These are phyloP conservation scores for Xylaria sp. DNA, from an alignment of 2,329 filamentous ascomycete genomes.

Conservation along the genomic window DNA sequence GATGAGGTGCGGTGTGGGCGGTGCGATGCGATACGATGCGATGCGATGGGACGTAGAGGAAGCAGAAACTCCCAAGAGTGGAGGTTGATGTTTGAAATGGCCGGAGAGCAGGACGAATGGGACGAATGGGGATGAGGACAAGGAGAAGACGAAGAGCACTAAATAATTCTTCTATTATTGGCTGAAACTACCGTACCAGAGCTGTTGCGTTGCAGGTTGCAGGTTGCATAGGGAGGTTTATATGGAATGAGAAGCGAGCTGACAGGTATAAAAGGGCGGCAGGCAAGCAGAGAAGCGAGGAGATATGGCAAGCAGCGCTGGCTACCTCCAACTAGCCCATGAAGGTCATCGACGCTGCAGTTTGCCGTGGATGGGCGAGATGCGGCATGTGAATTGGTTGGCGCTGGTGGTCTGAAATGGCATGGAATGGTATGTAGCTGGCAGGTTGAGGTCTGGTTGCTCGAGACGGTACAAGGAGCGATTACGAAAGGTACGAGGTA, in stretches of 20 bases:
- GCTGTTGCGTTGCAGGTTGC: background rate
- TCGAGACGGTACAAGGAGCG: no score
- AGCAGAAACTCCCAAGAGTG: background rate
- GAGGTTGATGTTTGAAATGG: background rate
- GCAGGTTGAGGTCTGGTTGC: background rate
- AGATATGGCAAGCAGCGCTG: background rate
- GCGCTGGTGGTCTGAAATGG: background rate
- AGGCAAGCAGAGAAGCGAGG: background rate
- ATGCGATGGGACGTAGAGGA: background rate
- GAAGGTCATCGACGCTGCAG: background rate
- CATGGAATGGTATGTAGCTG: background rate
- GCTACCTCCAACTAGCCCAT: background rate
- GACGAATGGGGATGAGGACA: background rate
- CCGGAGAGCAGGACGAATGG: background rate
- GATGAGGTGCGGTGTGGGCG: background rate
- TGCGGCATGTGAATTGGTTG: background rate
- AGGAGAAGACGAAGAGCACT: background rate
- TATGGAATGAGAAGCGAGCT: background rate
- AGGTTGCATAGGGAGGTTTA: background rate
- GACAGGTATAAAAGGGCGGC: background rate
- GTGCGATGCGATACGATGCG: constrained; percentile 3
- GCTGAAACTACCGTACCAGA: background rate
- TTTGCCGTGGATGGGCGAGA: background rate
- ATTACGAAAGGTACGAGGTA: background rate
- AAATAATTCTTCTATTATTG: background rate